A percentile compares a stretch with the other conserved stretches of the same genome.
Conservation (phyloP, 306 rosid species). For the Casuarina cunninghamiana region DNA sequence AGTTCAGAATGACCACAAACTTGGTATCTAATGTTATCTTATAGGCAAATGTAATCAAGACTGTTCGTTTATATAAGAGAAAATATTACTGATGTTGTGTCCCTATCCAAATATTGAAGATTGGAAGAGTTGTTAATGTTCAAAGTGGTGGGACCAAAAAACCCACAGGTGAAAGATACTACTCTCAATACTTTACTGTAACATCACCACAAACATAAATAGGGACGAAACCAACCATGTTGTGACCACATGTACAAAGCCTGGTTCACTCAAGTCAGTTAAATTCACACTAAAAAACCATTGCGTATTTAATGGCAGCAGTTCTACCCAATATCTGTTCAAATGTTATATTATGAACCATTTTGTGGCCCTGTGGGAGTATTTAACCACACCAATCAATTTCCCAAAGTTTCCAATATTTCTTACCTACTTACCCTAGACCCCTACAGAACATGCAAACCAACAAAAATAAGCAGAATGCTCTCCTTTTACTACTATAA, state of each 20-base stretch:
- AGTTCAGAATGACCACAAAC: too few relatives aligned
- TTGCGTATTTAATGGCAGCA: background rate
- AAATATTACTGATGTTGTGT: background rate
- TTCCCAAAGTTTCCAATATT: background rate
- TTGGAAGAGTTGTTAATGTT: background rate
- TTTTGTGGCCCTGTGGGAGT: background rate
- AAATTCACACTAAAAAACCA: background rate
- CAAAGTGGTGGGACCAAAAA: background rate
- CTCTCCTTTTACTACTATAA: background rate
- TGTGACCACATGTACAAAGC: background rate
- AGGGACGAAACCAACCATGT: background rate
- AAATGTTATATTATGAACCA: background rate
- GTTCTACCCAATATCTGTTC: background rate
- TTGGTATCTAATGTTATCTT: too few relatives aligned
- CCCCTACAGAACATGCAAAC: background rate
- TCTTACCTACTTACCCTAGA: background rate
- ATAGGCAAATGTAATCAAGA: too few relatives aligned
- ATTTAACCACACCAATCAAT: background rate
- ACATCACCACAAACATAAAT: background rate
- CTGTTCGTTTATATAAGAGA: too few relatives aligned
- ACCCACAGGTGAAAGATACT: background rate
- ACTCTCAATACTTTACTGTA: background rate
- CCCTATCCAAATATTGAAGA: background rate
- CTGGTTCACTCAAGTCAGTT: background rate
- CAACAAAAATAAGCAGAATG: background rate